These are phyloP conservation scores for Panellus pusillus DNA, from an alignment of 768 basidiomycete species.

Conservation along the genomic window DNA sequence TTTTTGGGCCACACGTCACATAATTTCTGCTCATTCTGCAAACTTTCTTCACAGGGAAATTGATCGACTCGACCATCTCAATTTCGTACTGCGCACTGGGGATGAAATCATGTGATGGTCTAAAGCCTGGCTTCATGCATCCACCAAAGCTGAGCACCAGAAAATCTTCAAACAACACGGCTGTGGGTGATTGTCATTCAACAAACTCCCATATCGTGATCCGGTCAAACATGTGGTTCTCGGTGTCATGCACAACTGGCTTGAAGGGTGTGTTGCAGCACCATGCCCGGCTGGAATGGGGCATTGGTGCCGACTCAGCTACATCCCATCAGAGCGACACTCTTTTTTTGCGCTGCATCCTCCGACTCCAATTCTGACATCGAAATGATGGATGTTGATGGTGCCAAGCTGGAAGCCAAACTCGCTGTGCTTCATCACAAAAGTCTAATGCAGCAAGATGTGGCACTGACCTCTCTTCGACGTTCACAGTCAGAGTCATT, in stretches of 20 bases:
- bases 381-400: too few species aligned
- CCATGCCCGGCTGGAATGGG: slow-evolving; percentile 20
- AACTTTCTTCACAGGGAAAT: too few species aligned
- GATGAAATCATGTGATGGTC: slow-evolving; percentile 12
- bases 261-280: slow-evolving; percentile 15
- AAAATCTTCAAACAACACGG: slow-evolving; percentile 7
- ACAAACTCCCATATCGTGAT: slow-evolving; percentile 19
- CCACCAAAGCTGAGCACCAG: not conserved
- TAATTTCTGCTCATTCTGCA: slow-evolving; percentile 21
- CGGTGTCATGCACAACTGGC: slow-evolving; percentile 21
- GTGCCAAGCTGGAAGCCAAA: too few species aligned
- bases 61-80: slow-evolving; percentile 10
- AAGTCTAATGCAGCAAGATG: too few species aligned
- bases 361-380: too few species aligned
- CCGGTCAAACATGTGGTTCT: slow-evolving; percentile 16
- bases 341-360: too few species aligned
- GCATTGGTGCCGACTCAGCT: slow-evolving; percentile 14
- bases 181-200: slow-evolving; percentile 11
- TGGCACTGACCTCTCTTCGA: too few species aligned
- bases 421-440: too few species aligned
- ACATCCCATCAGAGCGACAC: too few species aligned
- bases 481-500: too few species aligned
- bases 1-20: slow-evolving; percentile 1
- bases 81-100: slow-evolving; percentile 11
- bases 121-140: slow-evolving; percentile 13